Conservation (phyloP, 352 stramenopile genomes). For the Phytophthora hibernalis region DNA sequence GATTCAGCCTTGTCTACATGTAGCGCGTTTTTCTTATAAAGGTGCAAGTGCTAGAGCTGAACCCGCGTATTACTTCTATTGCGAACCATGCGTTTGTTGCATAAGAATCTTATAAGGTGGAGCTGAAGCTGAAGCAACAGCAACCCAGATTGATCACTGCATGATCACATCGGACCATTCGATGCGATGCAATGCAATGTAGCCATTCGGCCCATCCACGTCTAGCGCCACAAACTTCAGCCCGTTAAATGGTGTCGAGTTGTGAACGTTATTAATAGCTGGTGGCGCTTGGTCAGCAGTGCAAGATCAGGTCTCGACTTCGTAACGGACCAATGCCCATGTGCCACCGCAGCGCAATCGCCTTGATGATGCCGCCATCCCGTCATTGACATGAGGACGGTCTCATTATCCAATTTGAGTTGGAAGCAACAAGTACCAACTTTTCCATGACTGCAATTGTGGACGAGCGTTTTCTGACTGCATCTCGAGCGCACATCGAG, state of each 20-base stretch:
- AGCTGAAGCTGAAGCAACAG: background rate
- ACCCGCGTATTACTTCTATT: conserved; percentile 5
- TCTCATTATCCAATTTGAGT: conserved; percentile 18
- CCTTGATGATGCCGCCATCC: background rate
- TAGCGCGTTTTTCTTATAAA: background rate
- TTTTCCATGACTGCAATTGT: background rate
- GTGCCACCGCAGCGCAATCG: conserved; percentile 20
- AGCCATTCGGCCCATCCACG: conserved; percentile 16
- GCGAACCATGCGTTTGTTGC: conserved; percentile 3
- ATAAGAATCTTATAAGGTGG: conserved; percentile 28
- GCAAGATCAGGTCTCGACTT: conserved; percentile 22
- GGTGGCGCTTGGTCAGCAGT: conserved; percentile 18
- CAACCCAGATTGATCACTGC: background rate
- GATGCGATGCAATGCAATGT: background rate
- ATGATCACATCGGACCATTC: conserved; percentile 12
- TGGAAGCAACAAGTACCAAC: background rate
- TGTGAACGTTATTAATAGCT: background rate
- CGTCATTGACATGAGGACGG: background rate
- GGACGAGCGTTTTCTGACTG: conserved; percentile 16
- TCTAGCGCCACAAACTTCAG: conserved; percentile 19
- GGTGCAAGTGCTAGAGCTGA: background rate
- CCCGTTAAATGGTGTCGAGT: conserved; percentile 7
- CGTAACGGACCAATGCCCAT: conserved; percentile 28
- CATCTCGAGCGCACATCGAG: conserved; percentile 39
- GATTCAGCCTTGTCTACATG: too few species aligned